Base-by-base conservation (phyloP, 805 yeast genomes). In the Scheffersomyces stipitis region DNA sequence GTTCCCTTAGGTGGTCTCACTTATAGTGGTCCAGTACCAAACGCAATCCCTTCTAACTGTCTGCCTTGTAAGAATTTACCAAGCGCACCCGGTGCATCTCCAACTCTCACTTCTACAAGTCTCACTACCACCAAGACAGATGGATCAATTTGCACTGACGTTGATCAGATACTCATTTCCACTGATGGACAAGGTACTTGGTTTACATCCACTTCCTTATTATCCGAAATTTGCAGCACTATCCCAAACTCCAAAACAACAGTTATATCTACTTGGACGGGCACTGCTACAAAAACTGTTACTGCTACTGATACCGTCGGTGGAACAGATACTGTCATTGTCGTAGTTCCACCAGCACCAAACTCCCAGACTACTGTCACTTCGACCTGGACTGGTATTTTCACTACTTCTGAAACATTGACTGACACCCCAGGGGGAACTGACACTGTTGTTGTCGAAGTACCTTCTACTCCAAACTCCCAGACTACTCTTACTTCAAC, bases 301-400 rank as follows among this genome's bases (percentile, higher is more conserved):
- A 42, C 46, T 26, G 9, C 18, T 1, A 38, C 36, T 8, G 26
- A 36, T 12, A 28, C 18, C 12, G 26, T n/a, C 9, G 49, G 47
- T 10, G 40, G 36, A 18, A 44, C 31, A 15, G 45, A 30, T 15
- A 42, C 53, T 4, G 46, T 48, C 3, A 23, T 41, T 4, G 38
- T 50, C 9, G 44, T 41, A 13, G 36, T 44, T 20, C 54, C 54
- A 5, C n/a, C n/a, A n/a, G n/a, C n/a, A n/a, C 18, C 45, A 5
- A 38, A 34, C 18, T 30, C 30, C 9, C 38, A 45, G 8, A 31
- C 37, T 13, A 33, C 42, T 3, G 17, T 24, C 8, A 45, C 51
- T 10, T 7, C 31, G 5, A 35, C 22, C 17, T 36, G 18, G 47
- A 36, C 33, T 14, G 14, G 27, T 5, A 29, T 28, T 17, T 34